phyloP scores from a whole-genome alignment of 73 alveolate genomes.

The Effrenium voratum region DNA sequence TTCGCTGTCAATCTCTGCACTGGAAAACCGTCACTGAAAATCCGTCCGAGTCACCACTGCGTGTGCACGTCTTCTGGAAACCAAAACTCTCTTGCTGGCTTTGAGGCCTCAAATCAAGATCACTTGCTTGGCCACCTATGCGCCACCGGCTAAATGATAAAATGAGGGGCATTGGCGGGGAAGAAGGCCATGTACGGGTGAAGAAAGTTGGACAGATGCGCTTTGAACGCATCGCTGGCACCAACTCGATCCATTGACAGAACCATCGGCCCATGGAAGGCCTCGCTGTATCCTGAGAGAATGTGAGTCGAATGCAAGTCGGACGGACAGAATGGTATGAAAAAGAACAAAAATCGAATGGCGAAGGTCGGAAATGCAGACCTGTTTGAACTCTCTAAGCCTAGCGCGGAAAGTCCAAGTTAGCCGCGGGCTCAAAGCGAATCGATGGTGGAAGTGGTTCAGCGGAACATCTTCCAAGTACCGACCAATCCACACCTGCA shows the following conservation, averaged over 20 bases:
- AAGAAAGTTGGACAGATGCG: slow-evolving; percentile 35
- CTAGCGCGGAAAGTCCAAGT: slow-evolving; percentile 18
- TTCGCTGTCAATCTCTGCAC: neutral
- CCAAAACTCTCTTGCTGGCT: slow-evolving; percentile 1
- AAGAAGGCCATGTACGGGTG: slow-evolving; percentile 33
- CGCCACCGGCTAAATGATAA: neutral
- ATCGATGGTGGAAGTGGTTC: slow-evolving; percentile 26
- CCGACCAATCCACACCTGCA: neutral
- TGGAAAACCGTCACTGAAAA: neutral
- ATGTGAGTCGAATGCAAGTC: neutral
- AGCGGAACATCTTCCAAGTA: slow-evolving; percentile 36
- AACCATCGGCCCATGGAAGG: slow-evolving; percentile 39
- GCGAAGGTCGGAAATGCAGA: no score
- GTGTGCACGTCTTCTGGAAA: slow-evolving; percentile 32
- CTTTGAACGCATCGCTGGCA: neutral
- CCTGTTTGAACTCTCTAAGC: neutral
- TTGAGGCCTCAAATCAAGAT: neutral
- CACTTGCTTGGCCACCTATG: neutral
- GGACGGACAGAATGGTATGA: neutral
- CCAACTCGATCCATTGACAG: slow-evolving; percentile 24
- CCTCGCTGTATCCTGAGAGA: slow-evolving; percentile 20
- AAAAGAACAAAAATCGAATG: neutral
- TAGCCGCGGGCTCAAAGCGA: neutral
- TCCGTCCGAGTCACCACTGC: neutral
- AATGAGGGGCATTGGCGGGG: slow-evolving; percentile 3